phyloP scores from a whole-genome alignment of 768 basidiomycete species.

The Boletus subparvulus region DNA sequence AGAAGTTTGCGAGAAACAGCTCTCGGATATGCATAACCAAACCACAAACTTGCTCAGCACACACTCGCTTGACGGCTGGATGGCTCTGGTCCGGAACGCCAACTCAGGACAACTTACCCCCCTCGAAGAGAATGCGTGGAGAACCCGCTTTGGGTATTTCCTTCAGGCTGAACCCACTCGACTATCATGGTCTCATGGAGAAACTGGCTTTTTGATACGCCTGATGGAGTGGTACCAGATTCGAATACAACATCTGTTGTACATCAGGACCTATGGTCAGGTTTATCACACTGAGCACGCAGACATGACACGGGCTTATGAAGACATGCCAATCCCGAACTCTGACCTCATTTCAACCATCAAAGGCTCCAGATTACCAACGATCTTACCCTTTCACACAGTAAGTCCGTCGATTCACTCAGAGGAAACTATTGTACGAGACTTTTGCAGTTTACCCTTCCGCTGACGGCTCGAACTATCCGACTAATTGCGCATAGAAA shows the following conservation, averaged over 20 bases:
- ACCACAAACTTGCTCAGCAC: constrained; percentile 30
- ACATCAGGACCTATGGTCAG: constrained; percentile 38
- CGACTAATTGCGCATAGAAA: constrained; percentile 49
- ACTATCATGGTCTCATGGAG: constrained; percentile 29
- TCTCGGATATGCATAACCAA: constrained; percentile 33
- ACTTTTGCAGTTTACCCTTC: constrained; percentile 44
- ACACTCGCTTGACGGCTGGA: constrained; percentile 37
- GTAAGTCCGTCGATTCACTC: constrained; percentile 25
- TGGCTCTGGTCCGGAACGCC: constrained; percentile 34
- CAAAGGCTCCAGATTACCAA: constrained; percentile 35
- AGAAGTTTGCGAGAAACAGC: constrained; percentile 38
- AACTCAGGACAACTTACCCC: constrained; percentile 23
- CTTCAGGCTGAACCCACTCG: constrained; percentile 23
- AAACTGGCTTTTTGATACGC: constrained; percentile 45
- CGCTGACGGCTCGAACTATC: constrained; percentile 40
- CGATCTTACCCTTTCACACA: constrained; percentile 51
- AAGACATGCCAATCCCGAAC: constrained; percentile 15
- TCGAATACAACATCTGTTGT: constrained; percentile 43
- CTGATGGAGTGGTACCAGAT: constrained; percentile 45
- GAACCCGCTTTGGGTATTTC: constrained; percentile 30
- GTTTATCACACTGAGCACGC: constrained; percentile 19
- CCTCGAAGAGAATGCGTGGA: constrained; percentile 34
- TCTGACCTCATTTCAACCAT: constrained; percentile 23
- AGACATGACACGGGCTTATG: constrained; percentile 4
- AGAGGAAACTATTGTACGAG: background rate